phyloP scores from a whole-genome alignment of 208 protist genomes.

The Trypanosomatidae sp. region DNA sequence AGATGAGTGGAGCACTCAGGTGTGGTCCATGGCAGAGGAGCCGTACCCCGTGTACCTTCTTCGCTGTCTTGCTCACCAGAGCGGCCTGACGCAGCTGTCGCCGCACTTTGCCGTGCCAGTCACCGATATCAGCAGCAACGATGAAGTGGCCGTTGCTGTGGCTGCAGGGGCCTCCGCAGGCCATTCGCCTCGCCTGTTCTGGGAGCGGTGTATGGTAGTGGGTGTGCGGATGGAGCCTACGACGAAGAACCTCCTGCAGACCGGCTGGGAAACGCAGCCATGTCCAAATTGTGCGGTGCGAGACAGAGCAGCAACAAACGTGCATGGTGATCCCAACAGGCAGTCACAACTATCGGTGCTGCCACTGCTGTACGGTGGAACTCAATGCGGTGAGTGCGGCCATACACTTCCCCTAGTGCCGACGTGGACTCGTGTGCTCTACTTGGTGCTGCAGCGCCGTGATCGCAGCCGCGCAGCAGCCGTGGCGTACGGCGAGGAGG shows the following conservation, averaged over 20 bases:
- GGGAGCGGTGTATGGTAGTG: constrained; percentile 39
- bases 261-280: constrained; percentile 45
- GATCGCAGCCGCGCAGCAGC: constrained; percentile 35
- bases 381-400: constrained; percentile 21
- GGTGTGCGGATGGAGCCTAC: constrained; percentile 44
- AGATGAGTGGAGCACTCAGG: constrained; percentile 46
- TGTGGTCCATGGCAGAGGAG: constrained; percentile 63
- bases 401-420: constrained; percentile 28
- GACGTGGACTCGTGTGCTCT: constrained; percentile 26
- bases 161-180: neutral
- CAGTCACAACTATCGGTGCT: neutral
- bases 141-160: neutral
- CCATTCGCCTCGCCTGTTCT: constrained; percentile 7
- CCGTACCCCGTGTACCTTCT: constrained; percentile 61
- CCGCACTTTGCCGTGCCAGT: constrained; percentile 10
- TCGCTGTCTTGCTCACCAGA: constrained; percentile 54
- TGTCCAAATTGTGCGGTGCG: constrained; percentile 23
- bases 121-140: neutral
- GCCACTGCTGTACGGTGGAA: constrained; percentile 33
- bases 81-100: constrained; percentile 18
- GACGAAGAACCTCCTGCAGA: constrained; percentile 45
- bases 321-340: neutral
- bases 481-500: constrained; percentile 51
- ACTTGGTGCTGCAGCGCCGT: constrained; percentile 35
- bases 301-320: neutral